Evolutionary conservation across 768 basidiomycete species (phyloP), one percentile per base, ranked within the genome.

Genomic region (Pleurotus tuoliensis): DNA sequence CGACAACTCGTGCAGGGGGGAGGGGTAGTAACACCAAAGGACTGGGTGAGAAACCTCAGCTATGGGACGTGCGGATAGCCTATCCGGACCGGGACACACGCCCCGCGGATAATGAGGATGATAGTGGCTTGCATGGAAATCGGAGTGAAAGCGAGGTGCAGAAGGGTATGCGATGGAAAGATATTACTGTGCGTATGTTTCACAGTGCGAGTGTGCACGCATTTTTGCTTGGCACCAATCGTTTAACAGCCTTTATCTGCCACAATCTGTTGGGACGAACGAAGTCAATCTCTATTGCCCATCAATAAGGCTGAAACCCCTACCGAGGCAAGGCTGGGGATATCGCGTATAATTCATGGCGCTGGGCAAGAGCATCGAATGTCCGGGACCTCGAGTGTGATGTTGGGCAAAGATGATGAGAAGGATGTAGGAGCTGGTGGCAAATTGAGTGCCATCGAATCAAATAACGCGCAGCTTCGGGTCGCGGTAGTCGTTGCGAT

Each of bases 21-120:
- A 45, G 6, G 27, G 44, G n/a, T n/a, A n/a, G 16, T 3, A 37
- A 11, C 39, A 58, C 50, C 41, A 48, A 8, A 30, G 25, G n/a
- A 27, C 56, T 67, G 37, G 67, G 67, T n/a, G 61, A 69, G 55
- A 71, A 56, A 47, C 82, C 82, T 0, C 58, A 65, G 50, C 59
- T 82, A 15, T 81, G 79, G 79, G 79, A 83, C 57, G 16, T 77
- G 7, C 74, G 76, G 71, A 58, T 61, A 54, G 62, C 39, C 3
- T 30, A 40, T 25, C 39, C 30, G 30, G 30, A 11, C 2, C 38
- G 8, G 24, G 18, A 20, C 5, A 15, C 34, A 43, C 16, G n/a
- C 3, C 39, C 20, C 18, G 37, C 16, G 51, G 38, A 65, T 27
- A 56, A 48, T 37, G 58, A 47, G 30, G 39, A 56, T 63, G 11